Conservation (phyloP, 768 basidiomycete species). For the Lentinula raphanica region DNA sequence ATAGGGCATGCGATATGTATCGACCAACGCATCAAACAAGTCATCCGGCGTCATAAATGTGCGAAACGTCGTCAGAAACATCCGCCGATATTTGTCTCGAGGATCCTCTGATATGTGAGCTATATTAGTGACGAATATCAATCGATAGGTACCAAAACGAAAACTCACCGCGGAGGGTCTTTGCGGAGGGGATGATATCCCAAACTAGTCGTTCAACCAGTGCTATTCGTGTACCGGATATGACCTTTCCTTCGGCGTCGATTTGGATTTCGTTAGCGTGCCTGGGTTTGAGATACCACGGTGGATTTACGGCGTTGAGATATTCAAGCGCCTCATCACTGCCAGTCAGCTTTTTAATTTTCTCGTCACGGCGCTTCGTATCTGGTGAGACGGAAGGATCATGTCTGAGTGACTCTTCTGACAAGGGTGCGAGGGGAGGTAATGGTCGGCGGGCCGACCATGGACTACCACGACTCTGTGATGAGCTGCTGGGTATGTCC, state of each 20-base stretch:
- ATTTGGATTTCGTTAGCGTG: constrained; percentile 60
- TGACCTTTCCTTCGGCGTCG: constrained; percentile 60
- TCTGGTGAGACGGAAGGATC: neutral
- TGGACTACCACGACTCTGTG: constrained; percentile 16
- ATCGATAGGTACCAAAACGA: neutral
- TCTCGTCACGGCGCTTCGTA: constrained; percentile 22
- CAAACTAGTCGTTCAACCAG: constrained; percentile 67
- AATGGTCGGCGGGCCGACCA: constrained; percentile 11
- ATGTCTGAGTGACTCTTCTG: neutral
- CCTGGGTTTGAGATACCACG: constrained; percentile 59
- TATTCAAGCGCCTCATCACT: constrained; percentile 39
- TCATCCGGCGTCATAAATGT: constrained; percentile 69
- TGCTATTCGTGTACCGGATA: constrained; percentile 64
- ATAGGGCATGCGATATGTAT: constrained; percentile 52
- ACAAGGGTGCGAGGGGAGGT: neutral
- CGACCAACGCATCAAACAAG: constrained; percentile 64
- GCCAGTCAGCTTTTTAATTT: constrained; percentile 33
- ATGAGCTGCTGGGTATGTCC: constrained; percentile 9
- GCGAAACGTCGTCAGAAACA: constrained; percentile 82
- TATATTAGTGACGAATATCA: neutral
- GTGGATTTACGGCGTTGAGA: constrained; percentile 32
- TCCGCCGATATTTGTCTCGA: constrained; percentile 39
- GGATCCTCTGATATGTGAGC: constrained; percentile 14
- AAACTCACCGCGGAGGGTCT: constrained; percentile 52
- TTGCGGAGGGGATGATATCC: constrained; percentile 19